Evolutionary conservation across 1,284 basidiomycete species (phyloP).

Genomic region (Apiotrichum gamsii): DNA sequence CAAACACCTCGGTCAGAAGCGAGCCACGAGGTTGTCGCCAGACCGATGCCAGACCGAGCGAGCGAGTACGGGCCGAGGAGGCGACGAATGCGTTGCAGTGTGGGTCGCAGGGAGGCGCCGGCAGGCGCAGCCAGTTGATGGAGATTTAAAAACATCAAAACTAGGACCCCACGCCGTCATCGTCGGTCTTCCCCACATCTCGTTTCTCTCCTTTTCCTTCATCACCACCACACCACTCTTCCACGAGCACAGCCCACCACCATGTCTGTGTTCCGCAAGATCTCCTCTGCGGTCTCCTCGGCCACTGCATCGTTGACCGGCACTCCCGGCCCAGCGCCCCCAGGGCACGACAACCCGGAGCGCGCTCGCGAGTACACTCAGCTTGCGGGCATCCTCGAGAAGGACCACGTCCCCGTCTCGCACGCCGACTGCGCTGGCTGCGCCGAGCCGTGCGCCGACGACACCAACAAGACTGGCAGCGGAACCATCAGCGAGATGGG

Average conservation of each 20-base stretch:
- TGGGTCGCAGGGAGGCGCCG: no score
- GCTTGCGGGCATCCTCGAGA: slow-evolving; percentile 44
- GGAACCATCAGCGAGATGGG: slow-evolving; percentile 20
- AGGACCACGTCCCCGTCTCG: slow-evolving; percentile 61
- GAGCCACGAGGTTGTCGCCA: no score
- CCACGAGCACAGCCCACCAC: not conserved
- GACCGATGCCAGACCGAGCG: no score
- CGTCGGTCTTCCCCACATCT: no score
- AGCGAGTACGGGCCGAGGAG: no score
- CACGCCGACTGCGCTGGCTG: slow-evolving; percentile 66
- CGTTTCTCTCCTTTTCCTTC: no score
- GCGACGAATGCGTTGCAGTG: no score
- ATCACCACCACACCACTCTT: no score
- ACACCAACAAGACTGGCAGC: slow-evolving; percentile 54
- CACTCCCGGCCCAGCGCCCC: not conserved
- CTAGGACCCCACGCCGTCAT: no score
- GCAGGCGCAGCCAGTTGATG: no score
- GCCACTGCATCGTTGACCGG: slow-evolving; percentile 7
- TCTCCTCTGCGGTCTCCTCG: slow-evolving; percentile 31
- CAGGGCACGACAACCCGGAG: slow-evolving; percentile 21
- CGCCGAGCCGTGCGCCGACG: slow-evolving; percentile 59
- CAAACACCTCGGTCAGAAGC: no score
- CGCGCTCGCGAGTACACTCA: slow-evolving; percentile 31
- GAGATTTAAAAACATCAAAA: no score
- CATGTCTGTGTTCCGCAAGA: slow-evolving; percentile 29